Conservation (phyloP, 2,329 filamentous ascomycete genomes). For the Bimuria novae-zelandiae region DNA sequence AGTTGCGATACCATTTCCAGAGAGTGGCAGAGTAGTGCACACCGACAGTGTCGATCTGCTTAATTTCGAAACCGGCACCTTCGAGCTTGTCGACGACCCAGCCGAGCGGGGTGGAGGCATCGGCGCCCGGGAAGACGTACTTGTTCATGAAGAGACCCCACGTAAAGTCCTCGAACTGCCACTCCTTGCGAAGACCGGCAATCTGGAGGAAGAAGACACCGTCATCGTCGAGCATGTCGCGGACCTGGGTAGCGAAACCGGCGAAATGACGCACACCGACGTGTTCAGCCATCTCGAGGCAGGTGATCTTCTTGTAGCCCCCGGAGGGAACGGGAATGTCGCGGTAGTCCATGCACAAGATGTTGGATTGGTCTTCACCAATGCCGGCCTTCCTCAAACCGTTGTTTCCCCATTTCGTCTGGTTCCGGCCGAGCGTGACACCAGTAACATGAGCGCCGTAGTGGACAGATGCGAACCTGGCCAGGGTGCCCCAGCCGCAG, state of each 20-base stretch:
- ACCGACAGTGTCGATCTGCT: conserved; percentile 88
- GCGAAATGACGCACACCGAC: conserved; percentile 90
- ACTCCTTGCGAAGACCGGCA: conserved; percentile 87
- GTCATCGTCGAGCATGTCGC: conserved; percentile 96
- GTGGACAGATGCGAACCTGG: conserved; percentile 89
- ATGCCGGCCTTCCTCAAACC: conserved; percentile 83
- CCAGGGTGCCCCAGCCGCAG: conserved; percentile 96
- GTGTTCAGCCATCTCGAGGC: conserved; percentile 98
- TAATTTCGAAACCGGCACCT: conserved; percentile 86
- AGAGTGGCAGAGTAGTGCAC: conserved; percentile 96
- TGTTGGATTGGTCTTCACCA: conserved; percentile 83
- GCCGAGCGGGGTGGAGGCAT: conserved; percentile 90
- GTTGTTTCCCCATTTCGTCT: conserved; percentile 95
- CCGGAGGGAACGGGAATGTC: conserved; percentile 82
- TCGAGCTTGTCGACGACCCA: conserved; percentile 86
- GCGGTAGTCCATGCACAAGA: conserved; percentile 96
- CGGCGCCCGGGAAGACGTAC: conserved; percentile 96
- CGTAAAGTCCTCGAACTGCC: conserved; percentile 97
- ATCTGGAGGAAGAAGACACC: conserved; percentile 96
- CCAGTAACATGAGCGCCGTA: conserved; percentile 86
- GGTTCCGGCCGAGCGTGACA: conserved; percentile 92
- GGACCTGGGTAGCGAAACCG: conserved; percentile 80
- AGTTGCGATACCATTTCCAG: conserved; percentile 99
- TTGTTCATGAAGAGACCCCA: conserved; percentile 99
- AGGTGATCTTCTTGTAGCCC: conserved; percentile 92